A percentile compares a stretch with the other conserved stretches of the same genome.
Evolutionary conservation across 1,139 yeast species (phyloP).

Genomic region (Blastobotrys petasosporus): DNA sequence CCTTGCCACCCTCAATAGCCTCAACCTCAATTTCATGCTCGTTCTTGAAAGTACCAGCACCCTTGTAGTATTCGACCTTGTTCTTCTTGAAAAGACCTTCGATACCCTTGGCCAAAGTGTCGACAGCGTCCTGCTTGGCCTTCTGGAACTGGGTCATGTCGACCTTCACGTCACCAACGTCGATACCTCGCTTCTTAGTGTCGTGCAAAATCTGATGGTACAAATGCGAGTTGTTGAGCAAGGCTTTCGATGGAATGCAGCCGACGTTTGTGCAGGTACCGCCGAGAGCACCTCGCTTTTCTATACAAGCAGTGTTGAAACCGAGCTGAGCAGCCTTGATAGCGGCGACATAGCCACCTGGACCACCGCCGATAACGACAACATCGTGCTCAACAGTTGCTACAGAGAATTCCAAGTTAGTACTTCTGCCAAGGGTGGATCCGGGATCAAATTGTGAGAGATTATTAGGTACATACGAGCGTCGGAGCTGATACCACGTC

Average conservation of each 20-base stretch:
- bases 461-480: conserved; percentile 17
- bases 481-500: conserved; percentile 24
- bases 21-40: conserved; percentile 73
- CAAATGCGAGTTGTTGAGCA: conserved; percentile 88
- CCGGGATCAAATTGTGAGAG: neutral
- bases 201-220: conserved; percentile 88
- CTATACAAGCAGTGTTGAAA: conserved; percentile 89
- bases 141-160: conserved; percentile 78
- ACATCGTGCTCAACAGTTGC: conserved; percentile 59
- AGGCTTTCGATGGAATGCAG: conserved; percentile 96
- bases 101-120: conserved; percentile 85
- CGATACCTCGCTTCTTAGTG: conserved; percentile 83
- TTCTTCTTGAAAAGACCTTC: conserved; percentile 94
- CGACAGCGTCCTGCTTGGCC: conserved; percentile 88
- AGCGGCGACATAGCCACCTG: conserved; percentile 97
- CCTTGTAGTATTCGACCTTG: conserved; percentile 91
- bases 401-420: too few species aligned
- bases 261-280: conserved; percentile 99
- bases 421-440: too few species aligned
- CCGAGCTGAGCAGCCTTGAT: conserved; percentile 98
- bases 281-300: conserved; percentile 92
- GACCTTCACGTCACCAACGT: conserved; percentile 67
- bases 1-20: conserved; percentile 82
- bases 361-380: conserved; percentile 97
- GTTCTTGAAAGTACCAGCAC: conserved; percentile 80